Conservation (phyloP, 208 protist genomes). For the Leishmania turanica region DNA sequence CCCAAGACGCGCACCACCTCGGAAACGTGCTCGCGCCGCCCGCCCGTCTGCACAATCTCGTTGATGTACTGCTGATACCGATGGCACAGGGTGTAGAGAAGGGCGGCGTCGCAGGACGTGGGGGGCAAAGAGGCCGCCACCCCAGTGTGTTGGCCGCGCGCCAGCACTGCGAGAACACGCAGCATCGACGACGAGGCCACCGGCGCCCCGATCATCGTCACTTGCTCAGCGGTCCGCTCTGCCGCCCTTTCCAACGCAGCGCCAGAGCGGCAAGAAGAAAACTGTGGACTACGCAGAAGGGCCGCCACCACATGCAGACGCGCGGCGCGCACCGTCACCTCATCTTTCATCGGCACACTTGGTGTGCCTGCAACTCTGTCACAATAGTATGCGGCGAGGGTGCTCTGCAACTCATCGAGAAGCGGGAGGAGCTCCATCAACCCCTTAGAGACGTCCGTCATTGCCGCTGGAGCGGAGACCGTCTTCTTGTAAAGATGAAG, state of each 20-base stretch:
- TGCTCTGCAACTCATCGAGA: neutral
- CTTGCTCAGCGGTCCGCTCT: neutral
- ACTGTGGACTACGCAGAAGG: neutral
- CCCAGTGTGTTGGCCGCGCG: neutral
- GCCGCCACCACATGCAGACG: conserved; percentile 5
- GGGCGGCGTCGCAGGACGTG: neutral
- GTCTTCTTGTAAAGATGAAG: neutral
- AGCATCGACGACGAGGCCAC: conserved; percentile 4
- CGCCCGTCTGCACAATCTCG: neutral
- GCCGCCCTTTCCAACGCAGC: conserved; percentile 1
- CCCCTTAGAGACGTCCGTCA: neutral
- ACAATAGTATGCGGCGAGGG: neutral
- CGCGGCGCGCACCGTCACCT: conserved; percentile 7
- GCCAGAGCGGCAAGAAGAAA: neutral
- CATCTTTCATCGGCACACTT: neutral
- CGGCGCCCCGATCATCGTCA: neutral
- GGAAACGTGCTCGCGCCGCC: neutral
- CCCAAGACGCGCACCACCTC: conserved; percentile 14
- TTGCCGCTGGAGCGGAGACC: neutral
- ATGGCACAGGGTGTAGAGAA: conserved; percentile 10
- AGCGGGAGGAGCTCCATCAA: neutral
- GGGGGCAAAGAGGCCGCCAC: neutral
- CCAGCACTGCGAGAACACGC: conserved; percentile 6
- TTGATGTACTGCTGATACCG: conserved; percentile 14
- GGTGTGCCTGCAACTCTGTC: neutral